A percentile compares a stretch with the other conserved stretches of the same genome.
Conservation (phyloP, 2,329 filamentous ascomycete genomes). For the Calycina herbarum region DNA sequence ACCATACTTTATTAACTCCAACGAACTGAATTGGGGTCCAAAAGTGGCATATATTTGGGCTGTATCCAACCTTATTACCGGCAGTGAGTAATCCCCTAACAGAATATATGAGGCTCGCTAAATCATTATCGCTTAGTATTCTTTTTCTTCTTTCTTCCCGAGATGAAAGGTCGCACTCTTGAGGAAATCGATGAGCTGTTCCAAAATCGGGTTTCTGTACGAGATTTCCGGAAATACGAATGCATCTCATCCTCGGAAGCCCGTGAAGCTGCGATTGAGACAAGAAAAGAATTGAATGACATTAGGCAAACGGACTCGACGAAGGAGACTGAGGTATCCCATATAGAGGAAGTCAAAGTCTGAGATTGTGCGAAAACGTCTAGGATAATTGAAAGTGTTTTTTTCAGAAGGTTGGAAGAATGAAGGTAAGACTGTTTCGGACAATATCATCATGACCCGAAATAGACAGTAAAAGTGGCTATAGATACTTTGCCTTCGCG, state of each 20-base stretch:
- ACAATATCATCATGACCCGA: too few relatives aligned
- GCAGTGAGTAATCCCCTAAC: neutral
- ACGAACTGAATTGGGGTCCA: neutral
- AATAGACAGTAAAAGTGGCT: too few relatives aligned
- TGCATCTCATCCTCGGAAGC: neutral
- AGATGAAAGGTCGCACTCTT: slow-evolving; percentile 9
- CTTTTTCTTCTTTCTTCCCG: neutral
- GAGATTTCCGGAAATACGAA: neutral
- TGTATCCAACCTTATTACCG: neutral
- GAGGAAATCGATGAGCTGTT: slow-evolving; percentile 5
- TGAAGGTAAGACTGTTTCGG: too few relatives aligned
- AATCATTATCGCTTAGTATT: neutral
- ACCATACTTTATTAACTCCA: slow-evolving; percentile 18
- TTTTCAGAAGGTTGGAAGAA: too few relatives aligned
- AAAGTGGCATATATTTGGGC: neutral
- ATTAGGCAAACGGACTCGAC: neutral
- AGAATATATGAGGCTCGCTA: neutral
- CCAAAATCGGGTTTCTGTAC: neutral
- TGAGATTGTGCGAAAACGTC: neutral
- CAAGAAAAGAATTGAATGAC: too few relatives aligned
- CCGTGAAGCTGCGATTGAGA: neutral
- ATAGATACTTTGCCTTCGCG: too few relatives aligned
- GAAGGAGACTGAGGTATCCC: neutral
- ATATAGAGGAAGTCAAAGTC: neutral
- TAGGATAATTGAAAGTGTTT: too few relatives aligned